Percentiles rank a stretch among this genome's conserved stretches.
Evolutionary conservation across 2,329 filamentous ascomycete species (phyloP).

Genomic region (Scortechinia acanthostroma): DNA sequence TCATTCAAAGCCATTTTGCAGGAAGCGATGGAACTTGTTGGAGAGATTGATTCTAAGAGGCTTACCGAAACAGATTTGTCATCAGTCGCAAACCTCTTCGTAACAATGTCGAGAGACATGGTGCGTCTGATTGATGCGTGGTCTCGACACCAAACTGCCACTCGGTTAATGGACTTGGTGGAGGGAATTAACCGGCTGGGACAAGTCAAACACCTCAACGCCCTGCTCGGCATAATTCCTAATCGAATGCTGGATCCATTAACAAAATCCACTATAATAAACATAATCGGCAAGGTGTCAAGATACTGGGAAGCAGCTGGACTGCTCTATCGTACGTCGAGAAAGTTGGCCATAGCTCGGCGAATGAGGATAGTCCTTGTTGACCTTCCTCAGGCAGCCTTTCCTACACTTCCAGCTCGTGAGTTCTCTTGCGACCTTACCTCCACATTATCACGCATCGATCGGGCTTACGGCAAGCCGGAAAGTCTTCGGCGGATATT

Average conservation of each 20-base stretch:
- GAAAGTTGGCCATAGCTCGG: conserved; percentile 15
- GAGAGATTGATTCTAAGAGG: not conserved
- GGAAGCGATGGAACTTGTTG: not conserved
- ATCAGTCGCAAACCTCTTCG: conserved; percentile 7
- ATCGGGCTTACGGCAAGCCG: too few species aligned
- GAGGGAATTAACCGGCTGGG: conserved; percentile 15
- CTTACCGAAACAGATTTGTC: not conserved
- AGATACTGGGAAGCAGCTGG: conserved; percentile 23
- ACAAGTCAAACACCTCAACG: conserved; percentile 6
- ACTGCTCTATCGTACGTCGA: conserved; percentile 20
- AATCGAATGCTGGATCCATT: conserved; percentile 8
- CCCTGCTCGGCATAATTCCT: conserved; percentile 11
- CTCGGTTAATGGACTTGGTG: conserved; percentile 14
- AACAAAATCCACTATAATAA: conserved; percentile 12
- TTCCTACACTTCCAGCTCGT: conserved; percentile 8
- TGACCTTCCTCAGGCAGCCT: conserved; percentile 15
- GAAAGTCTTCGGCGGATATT: not conserved
- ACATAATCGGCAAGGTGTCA: conserved; percentile 23
- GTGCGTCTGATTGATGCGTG: conserved; percentile 13
- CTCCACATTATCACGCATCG: not conserved
- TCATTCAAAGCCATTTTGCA: conserved; percentile 5
- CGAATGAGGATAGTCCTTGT: conserved; percentile 16
- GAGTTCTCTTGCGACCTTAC: conserved; percentile 6
- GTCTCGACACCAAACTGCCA: conserved; percentile 12
- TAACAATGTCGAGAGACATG: conserved; percentile 9